These are phyloP conservation scores for Aspergillus sergii DNA, from an alignment of 2,329 filamentous ascomycete species.

Conservation along the genomic window DNA sequence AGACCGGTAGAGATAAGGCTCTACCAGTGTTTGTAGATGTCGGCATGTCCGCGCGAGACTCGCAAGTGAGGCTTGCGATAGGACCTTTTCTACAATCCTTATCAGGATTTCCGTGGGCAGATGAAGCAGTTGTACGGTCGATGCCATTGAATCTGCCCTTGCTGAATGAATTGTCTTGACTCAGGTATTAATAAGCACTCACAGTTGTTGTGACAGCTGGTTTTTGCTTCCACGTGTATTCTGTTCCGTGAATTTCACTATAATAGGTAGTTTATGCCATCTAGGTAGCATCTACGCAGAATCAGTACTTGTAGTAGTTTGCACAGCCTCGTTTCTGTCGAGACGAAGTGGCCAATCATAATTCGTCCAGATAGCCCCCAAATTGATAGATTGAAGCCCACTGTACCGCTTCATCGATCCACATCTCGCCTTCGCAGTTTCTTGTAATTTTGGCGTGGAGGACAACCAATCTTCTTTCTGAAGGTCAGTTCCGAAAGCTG, in stretches of 20 bases:
- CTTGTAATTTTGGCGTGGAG: too few species aligned
- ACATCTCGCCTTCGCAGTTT: too few species aligned
- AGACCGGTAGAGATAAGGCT: constrained; percentile 4
- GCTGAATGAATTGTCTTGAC: not conserved
- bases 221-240: not conserved
- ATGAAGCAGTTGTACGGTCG: not conserved
- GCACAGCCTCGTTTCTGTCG: not conserved
- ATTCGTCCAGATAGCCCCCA: not conserved
- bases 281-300: not conserved
- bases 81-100: not conserved
- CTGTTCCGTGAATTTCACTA: not conserved
- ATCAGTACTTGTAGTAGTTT: not conserved
- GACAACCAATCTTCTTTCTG: too few species aligned
- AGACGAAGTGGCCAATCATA: not conserved
- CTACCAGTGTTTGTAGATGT: not conserved
- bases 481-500: too few species aligned
- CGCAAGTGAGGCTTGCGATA: constrained; percentile 1
- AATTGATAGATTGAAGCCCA: not conserved
- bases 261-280: not conserved
- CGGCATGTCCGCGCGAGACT: constrained; percentile 6
- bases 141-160: not conserved
- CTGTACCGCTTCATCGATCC: not conserved
- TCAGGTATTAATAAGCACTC: not conserved
- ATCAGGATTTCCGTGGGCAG: constrained; percentile 1
- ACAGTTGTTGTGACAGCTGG: not conserved